Conservation (phyloP, 2,329 filamentous ascomycete genomes). For the Emergomyces africanus region DNA sequence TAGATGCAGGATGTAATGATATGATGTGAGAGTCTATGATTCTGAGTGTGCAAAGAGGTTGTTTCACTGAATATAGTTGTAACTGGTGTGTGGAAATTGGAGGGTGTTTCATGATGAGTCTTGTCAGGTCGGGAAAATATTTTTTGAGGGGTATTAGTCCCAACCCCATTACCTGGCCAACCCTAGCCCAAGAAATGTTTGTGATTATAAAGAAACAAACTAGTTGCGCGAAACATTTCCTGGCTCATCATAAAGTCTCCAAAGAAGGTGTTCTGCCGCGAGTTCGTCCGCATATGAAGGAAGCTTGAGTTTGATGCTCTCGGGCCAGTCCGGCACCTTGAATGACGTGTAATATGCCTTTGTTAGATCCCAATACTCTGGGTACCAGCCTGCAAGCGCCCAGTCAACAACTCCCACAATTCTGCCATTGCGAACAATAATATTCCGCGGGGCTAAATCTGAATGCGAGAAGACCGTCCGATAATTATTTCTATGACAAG, state of each 20-base stretch:
- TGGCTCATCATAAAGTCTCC: conserved; percentile 9
- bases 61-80: too few species aligned
- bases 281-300: conserved; percentile 10
- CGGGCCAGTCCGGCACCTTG: conserved; percentile 7
- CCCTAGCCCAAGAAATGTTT: conserved; percentile 4
- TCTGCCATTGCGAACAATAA: conserved; percentile 12
- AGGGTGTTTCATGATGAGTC: too few species aligned
- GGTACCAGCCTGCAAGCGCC: conserved; percentile 16
- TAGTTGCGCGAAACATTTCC: conserved; percentile 7
- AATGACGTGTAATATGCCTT: conserved; percentile 11
- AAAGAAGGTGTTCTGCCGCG: conserved; percentile 8
- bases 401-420: conserved; percentile 16
- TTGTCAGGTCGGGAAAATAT: too few species aligned
- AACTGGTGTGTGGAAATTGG: too few species aligned
- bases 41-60: too few species aligned
- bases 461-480: conserved; percentile 13
- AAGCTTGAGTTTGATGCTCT: conserved; percentile 7
- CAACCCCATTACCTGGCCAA: conserved; percentile 1
- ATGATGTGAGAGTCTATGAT: too few species aligned
- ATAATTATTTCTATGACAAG: conserved; percentile 7
- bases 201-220: conserved; percentile 5
- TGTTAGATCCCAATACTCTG: conserved; percentile 14
- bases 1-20: too few species aligned
- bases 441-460: conserved; percentile 16
- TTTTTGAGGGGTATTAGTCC: too few species aligned